Evolutionary conservation across 257 asterid genomes (phyloP), one percentile per base, ranked within the genome.

Genomic region (Capsicum baccatum): DNA sequence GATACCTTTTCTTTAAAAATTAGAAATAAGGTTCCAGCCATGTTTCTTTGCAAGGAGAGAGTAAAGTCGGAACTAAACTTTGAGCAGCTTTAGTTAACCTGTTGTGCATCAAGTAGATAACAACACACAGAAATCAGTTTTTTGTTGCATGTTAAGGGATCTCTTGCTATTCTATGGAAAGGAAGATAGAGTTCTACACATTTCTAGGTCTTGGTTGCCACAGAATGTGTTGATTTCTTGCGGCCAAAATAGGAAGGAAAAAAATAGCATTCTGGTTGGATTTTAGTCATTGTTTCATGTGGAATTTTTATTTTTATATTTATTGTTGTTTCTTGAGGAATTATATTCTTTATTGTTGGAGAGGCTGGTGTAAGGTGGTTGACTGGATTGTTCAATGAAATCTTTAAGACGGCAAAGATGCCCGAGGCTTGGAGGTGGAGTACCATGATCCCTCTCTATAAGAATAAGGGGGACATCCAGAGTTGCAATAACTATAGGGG

Each of bases 1-100:
- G 59, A 47, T 11, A 48, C 7, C 33, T 26, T 26, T 26, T 26
- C 33, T 26, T 26, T 26, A 26, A 26, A 26, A 26, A 26, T 26
- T 26, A 19, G 80, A 73, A 73, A 73, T 73, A 73, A 52, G 81
- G 63, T 76, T 76, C 47, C 81, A 52, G 19, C 62, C 81, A 50
- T 13, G 81, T 21, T 21, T 52, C 81, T 21, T 76, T 76, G 62
- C 81, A 13, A 52, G 81, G 19, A 52, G 19, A 14, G 63, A 52
- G 81, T 52, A 76, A 54, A 15, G 62, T 8, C 3, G 1, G 48
- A 78, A 52, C 26, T 26, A 33, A 13, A 71, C 58, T 78, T 7
- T 78, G 48, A 54, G 64, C 26, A 26, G 63, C 26, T 7, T 8
- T 54, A 78, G 48, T 78, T 78, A 26, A 78, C 50, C 33, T 52